Percentiles rank a stretch among this genome's conserved stretches.
These are phyloP conservation scores for Aeschynomene evenia DNA, from an alignment of 306 rosid species.

Conservation along the genomic window DNA sequence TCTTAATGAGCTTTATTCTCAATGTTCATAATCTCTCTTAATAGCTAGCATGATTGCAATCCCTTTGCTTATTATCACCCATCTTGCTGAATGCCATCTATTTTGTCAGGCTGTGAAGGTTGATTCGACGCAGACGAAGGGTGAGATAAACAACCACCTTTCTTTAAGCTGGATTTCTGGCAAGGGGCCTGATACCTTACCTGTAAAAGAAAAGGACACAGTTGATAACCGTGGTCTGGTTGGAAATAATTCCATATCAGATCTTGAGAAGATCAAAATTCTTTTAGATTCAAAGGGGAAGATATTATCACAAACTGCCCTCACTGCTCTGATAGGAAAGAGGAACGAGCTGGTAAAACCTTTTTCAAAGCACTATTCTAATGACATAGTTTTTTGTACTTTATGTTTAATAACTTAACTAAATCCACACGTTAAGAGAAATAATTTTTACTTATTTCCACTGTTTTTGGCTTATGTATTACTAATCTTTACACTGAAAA, in stretches of 20 bases:
- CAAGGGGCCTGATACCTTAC: slow-evolving; percentile 26
- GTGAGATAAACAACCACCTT: slow-evolving; percentile 31
- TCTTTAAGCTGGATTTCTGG: slow-evolving; percentile 29
- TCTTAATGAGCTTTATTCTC: slow-evolving; percentile 9
- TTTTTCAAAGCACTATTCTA: slow-evolving; percentile 14
- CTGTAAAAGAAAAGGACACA: slow-evolving; percentile 40
- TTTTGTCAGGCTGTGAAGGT: slow-evolving; percentile 46
- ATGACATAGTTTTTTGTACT: neutral
- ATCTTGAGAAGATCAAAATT: slow-evolving; percentile 38
- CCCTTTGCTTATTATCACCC: slow-evolving; percentile 12
- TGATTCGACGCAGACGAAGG: slow-evolving; percentile 33
- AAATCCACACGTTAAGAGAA: neutral
- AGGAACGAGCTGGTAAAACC: slow-evolving; percentile 62
- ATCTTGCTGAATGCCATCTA: slow-evolving; percentile 28
- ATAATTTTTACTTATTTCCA: neutral
- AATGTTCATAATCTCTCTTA: slow-evolving; percentile 3
- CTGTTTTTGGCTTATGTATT: neutral
- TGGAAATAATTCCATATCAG: slow-evolving; percentile 36
- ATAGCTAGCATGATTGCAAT: slow-evolving; percentile 19
- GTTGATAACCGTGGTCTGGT: slow-evolving; percentile 4
- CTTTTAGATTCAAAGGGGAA: slow-evolving; percentile 45
- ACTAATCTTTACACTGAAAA: neutral
- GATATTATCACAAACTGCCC: slow-evolving; percentile 51
- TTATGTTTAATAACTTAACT: slow-evolving; percentile 3
- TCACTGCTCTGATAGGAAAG: slow-evolving; percentile 49